Evolutionary conservation across 2,329 filamentous ascomycete species (phyloP).

Genomic region (Paecilomyces fulvus): DNA sequence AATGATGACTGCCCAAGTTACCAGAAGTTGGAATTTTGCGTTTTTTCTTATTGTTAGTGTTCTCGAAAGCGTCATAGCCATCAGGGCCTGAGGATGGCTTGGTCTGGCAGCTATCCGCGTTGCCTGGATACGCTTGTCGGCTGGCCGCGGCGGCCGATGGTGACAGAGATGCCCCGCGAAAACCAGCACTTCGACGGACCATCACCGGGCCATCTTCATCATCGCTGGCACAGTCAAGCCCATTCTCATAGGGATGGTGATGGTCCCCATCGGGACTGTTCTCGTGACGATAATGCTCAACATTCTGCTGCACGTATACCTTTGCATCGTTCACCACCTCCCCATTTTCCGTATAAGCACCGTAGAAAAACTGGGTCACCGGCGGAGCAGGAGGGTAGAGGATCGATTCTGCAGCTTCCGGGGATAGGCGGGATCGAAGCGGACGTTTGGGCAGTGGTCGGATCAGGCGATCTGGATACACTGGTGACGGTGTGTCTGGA

Average conservation of each 20-base stretch:
- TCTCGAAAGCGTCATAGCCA: conserved; percentile 95
- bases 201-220: conserved; percentile 48
- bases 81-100: conserved; percentile 66
- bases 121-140: conserved; percentile 17
- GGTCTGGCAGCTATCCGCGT: conserved; percentile 18
- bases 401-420: conserved; percentile 74
- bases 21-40: conserved; percentile 91
- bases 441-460: conserved; percentile 83
- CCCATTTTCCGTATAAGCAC: conserved; percentile 52
- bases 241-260: conserved; percentile 45
- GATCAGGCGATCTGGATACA: conserved; percentile 86
- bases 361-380: conserved; percentile 67
- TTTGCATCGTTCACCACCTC: conserved; percentile 43
- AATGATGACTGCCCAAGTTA: conserved; percentile 54
- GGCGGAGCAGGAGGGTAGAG: conserved; percentile 69
- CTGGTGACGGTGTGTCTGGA: conserved; percentile 65
- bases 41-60: conserved; percentile 99
- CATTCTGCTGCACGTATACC: conserved; percentile 38
- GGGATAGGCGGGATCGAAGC: conserved; percentile 77
- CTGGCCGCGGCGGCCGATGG: conserved; percentile 21
- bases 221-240: conserved; percentile 51
- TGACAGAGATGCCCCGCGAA: conserved; percentile 29
- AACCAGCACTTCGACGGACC: conserved; percentile 33
- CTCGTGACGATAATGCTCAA: conserved; percentile 29
- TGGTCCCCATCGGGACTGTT: conserved; percentile 28